These are phyloP conservation scores for Lactifluus piperatus DNA, from an alignment of 768 basidiomycete species.

Conservation along the genomic window DNA sequence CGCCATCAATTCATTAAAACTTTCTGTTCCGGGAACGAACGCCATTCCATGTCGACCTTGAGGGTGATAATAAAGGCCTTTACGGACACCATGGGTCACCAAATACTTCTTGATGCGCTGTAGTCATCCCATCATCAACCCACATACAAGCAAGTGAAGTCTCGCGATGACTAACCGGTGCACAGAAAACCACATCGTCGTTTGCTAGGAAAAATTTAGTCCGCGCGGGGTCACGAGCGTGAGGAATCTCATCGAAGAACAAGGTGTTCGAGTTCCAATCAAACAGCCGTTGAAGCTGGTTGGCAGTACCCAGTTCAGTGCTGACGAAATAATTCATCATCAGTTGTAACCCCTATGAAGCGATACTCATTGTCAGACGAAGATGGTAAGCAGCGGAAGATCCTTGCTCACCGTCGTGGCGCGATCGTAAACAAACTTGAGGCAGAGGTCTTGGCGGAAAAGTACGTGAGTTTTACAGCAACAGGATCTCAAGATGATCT, in stretches of 20 bases:
- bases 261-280: constrained; percentile 84
- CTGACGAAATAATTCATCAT: constrained; percentile 84
- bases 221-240: constrained; percentile 57
- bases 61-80: constrained; percentile 58
- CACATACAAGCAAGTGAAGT: neutral
- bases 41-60: constrained; percentile 56
- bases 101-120: constrained; percentile 72
- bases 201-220: constrained; percentile 77
- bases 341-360: constrained; percentile 58
- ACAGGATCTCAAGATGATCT: neutral
- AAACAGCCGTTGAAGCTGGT: constrained; percentile 75
- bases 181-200: constrained; percentile 69
- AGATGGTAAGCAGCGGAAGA: neutral
- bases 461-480: neutral
- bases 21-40: constrained; percentile 41
- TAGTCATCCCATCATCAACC: neutral
- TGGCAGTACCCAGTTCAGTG: constrained; percentile 80
- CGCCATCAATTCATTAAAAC: constrained; percentile 46
- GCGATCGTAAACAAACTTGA: constrained; percentile 77
- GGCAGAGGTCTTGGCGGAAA: constrained; percentile 63
- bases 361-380: constrained; percentile 2
- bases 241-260: constrained; percentile 85
- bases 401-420: constrained; percentile 47
- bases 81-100: constrained; percentile 59
- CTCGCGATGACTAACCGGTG: constrained; percentile 39